phyloP scores from a whole-genome alignment of 1,284 basidiomycete genomes.

The Microbotryum intermedium region DNA sequence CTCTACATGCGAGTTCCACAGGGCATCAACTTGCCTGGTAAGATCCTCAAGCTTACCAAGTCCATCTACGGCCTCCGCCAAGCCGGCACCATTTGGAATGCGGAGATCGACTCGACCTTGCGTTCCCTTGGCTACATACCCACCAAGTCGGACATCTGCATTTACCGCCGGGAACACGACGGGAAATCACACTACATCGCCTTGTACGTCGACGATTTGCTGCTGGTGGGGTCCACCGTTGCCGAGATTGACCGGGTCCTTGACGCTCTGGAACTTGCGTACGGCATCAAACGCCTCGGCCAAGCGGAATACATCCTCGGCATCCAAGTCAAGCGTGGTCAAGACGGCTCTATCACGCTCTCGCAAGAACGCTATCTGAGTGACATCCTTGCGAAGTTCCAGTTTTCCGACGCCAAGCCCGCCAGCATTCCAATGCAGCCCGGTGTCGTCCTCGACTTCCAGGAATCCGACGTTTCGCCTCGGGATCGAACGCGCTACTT shows the following conservation, averaged over 20 bases:
- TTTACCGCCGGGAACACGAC: too few species aligned
- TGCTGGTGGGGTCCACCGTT: constrained; percentile 28
- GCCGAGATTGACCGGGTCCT: constrained; percentile 32
- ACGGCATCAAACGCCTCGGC: constrained; percentile 39
- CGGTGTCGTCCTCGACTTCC: neutral
- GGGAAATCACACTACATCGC: too few species aligned
- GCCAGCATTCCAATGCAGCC: constrained; percentile 15
- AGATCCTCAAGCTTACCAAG: constrained; percentile 19
- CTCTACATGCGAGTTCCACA: constrained; percentile 41
- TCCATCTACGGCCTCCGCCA: constrained; percentile 42
- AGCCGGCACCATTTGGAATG: constrained; percentile 40
- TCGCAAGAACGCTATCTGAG: constrained; percentile 39
- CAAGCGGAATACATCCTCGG: constrained; percentile 38
- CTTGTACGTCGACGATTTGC: constrained; percentile 40
- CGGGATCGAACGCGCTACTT: too few species aligned
- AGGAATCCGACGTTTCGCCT: neutral
- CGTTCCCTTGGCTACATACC: constrained; percentile 31
- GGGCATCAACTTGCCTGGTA: constrained; percentile 24
- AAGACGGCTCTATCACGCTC: constrained; percentile 34
- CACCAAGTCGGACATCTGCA: constrained; percentile 29
- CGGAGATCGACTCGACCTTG: constrained; percentile 32
- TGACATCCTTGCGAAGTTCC: constrained; percentile 37
- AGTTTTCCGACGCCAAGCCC: constrained; percentile 39
- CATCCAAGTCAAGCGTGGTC: constrained; percentile 37
- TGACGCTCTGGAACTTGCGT: constrained; percentile 30